Evolutionary conservation across 2,329 filamentous ascomycete species (phyloP), one percentile per base, ranked within the genome.

Genomic region (Pseudopithomyces chartarum): DNA sequence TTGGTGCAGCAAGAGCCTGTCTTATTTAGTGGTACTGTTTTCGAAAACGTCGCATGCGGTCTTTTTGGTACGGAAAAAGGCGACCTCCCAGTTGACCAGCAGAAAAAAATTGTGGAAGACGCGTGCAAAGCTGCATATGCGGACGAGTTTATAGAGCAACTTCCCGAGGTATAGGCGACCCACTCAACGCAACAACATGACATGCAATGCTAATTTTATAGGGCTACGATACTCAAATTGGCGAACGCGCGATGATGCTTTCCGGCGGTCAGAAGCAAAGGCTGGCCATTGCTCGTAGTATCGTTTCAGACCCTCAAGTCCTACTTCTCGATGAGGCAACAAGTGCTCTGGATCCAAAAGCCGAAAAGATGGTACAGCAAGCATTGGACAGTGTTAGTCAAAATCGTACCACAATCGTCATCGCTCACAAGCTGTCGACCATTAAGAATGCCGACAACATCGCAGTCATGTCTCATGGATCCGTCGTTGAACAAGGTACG

Each of bases 371-470:
- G 11, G 94, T 99, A 1, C 95, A 98, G 75, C 90, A 90, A 44
- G 95, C 95, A 15, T 83, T 99, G 11, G 92, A 98, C 67, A 89
- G 86, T 44, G 94, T 94, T 20, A 85, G 93, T 0, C 84, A 88
- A 61, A 92, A 92, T 26, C 86, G 95, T 52, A 99, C 95, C 0
- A 98, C 94, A 2, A 96, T 98, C 67, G 90, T 93, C 7, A 98
- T 99, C 75, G 95, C 95, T 40, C 95, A 99, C 78, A 90, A 94
- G 67, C 82, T 98, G 6, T 96, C 92, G 0, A 99, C 95, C 4
- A 96, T 98, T 78, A 92, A 87, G 73, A 88, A 92, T 63, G 93
- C 94, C 0, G 90, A 98, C 75, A 97, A 96, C 69, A 98, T 99
- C 65, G 91, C 96, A 19, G 93, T 97, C 63, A 93, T 99, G 87